Conservation (phyloP, 106 monocot species). For the Vanilla planifolia region DNA sequence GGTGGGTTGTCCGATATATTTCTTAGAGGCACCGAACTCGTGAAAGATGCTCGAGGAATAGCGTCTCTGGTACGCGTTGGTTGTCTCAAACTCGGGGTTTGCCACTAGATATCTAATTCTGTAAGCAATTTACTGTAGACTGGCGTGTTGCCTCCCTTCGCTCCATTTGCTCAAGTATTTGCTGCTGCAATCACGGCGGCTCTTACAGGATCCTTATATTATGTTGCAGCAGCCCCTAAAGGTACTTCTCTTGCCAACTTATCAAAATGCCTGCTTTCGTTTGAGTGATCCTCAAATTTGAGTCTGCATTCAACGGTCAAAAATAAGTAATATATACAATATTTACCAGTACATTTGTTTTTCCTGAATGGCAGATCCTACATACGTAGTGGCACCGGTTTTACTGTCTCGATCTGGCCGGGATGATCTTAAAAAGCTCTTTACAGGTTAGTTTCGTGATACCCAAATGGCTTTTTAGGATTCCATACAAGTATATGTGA, state of each 20-base stretch:
- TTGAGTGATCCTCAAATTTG: too few relatives aligned
- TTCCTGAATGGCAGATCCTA: conserved; percentile 60
- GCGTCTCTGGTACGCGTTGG: conserved; percentile 63
- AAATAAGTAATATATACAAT: not conserved
- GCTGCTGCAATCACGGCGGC: conserved; percentile 95
- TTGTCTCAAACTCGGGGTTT: not conserved
- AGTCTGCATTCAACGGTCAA: too few relatives aligned
- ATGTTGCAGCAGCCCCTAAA: conserved; percentile 61
- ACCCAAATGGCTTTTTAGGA: too few relatives aligned
- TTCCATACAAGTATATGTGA: too few relatives aligned
- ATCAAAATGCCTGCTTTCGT: too few relatives aligned
- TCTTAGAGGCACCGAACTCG: conserved; percentile 65
- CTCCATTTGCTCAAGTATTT: conserved; percentile 97
- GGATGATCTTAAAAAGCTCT: conserved; percentile 83
- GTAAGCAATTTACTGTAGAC: conserved; percentile 33
- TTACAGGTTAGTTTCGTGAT: conserved; percentile 52
- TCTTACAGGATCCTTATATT: conserved; percentile 69
- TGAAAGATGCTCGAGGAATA: conserved; percentile 84
- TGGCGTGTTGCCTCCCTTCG: conserved; percentile 78
- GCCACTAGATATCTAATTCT: not conserved
- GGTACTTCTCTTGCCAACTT: conserved; percentile 12
- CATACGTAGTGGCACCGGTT: conserved; percentile 83
- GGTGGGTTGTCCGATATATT: conserved; percentile 78
- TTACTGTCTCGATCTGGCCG: conserved; percentile 45
- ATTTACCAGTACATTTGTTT: not conserved